A percentile compares a stretch with the other conserved stretches of the same genome.
These are phyloP conservation scores for Apiospora sp. DNA, from an alignment of 2,329 filamentous ascomycete species.

Conservation along the genomic window DNA sequence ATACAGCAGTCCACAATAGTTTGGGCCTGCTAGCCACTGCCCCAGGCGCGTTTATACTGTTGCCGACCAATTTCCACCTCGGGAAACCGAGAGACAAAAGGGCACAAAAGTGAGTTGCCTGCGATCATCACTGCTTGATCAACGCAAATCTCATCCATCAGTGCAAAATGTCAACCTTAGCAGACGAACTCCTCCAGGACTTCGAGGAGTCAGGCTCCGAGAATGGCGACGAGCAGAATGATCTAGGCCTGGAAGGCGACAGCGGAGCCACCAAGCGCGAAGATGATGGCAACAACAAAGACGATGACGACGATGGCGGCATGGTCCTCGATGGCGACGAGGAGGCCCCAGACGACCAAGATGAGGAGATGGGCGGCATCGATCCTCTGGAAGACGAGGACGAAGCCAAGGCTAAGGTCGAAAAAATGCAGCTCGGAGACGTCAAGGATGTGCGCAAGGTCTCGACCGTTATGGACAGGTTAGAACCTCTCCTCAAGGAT, in stretches of 20 bases:
- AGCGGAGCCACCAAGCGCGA: slow-evolving; percentile 50
- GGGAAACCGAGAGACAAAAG: slow-evolving; percentile 19
- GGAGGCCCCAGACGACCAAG: slow-evolving; percentile 67
- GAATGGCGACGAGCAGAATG: slow-evolving; percentile 69
- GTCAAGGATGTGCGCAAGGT: slow-evolving; percentile 83
- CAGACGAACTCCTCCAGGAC: slow-evolving; percentile 91
- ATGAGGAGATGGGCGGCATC: slow-evolving; percentile 62
- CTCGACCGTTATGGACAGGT: slow-evolving; percentile 79
- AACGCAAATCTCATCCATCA: slow-evolving; percentile 29
- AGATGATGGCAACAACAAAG: slow-evolving; percentile 47
- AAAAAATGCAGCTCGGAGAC: slow-evolving; percentile 79
- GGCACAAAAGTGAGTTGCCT: slow-evolving; percentile 30
- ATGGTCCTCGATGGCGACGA: slow-evolving; percentile 69
- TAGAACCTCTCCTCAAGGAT: slow-evolving; percentile 86
- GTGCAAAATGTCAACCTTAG: slow-evolving; percentile 80
- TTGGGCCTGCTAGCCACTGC: neutral
- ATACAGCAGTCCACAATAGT: neutral
- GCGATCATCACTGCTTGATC: slow-evolving; percentile 26
- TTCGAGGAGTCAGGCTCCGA: slow-evolving; percentile 88
- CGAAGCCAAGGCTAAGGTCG: slow-evolving; percentile 78
- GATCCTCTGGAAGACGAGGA: slow-evolving; percentile 69
- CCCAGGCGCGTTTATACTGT: neutral
- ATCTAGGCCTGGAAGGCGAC: slow-evolving; percentile 53
- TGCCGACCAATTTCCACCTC: slow-evolving; percentile 3
- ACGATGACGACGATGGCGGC: slow-evolving; percentile 45